Evolutionary conservation across 768 basidiomycete species (phyloP).

Genomic region (Agaricus sinodeliciosus): DNA sequence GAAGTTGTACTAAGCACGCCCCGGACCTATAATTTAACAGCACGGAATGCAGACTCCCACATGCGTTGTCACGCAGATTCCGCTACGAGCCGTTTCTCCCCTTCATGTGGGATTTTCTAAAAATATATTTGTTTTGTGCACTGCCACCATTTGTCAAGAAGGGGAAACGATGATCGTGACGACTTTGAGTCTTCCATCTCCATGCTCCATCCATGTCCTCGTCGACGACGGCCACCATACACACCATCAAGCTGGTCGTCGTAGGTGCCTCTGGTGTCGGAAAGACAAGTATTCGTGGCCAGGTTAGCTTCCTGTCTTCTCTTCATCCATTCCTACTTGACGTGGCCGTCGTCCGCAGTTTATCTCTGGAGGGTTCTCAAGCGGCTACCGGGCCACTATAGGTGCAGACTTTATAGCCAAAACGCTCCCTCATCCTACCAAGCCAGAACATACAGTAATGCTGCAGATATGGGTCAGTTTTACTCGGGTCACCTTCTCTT

Average conservation of each 20-base stretch:
- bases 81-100: too few species aligned
- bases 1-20: too few species aligned
- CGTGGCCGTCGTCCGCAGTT: conserved; percentile 37
- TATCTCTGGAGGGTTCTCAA: conserved; percentile 69
- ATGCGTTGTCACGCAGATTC: too few species aligned
- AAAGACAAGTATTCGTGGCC: conserved; percentile 72
- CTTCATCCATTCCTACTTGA: not conserved
- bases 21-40: too few species aligned
- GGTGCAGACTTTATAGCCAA: conserved; percentile 87
- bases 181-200: not conserved
- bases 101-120: too few species aligned
- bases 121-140: not conserved
- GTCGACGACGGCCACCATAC: conserved; percentile 35
- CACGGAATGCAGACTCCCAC: too few species aligned
- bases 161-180: not conserved
- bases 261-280: conserved; percentile 83
- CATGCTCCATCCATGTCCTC: conserved; percentile 11
- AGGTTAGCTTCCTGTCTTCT: conserved; percentile 35
- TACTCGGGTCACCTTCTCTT: conserved; percentile 3
- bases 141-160: conserved; percentile 7
- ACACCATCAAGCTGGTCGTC: conserved; percentile 74
- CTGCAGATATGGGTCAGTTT: conserved; percentile 54
- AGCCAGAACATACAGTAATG: conserved; percentile 48
- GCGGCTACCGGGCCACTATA: conserved; percentile 78
- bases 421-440: conserved; percentile 53